Conservation (phyloP, 257 asterid species). For the Solanum etuberosum region DNA sequence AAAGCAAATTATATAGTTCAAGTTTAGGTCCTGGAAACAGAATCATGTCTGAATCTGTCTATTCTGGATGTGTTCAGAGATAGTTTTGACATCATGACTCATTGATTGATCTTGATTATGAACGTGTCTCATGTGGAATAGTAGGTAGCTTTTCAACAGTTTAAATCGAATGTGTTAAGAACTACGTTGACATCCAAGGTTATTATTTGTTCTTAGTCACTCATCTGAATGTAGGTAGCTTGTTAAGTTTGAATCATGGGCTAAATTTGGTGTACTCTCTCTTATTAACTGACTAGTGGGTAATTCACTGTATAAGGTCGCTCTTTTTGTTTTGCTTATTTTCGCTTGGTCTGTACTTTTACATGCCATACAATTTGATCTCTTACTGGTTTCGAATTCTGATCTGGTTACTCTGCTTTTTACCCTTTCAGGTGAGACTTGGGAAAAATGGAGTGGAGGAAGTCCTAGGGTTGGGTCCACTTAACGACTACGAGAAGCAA, state of each 20-base stretch:
- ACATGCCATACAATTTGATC: background rate
- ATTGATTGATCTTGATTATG: background rate
- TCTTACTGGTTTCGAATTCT: background rate
- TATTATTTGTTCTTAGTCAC: background rate
- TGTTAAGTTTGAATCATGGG: background rate
- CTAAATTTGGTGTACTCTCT: background rate
- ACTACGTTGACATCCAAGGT: background rate
- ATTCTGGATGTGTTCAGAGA: background rate
- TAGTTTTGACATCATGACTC: background rate
- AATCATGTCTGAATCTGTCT: background rate
- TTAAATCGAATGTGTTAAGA: background rate
- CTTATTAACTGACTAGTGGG: background rate
- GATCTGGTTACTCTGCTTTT: background rate
- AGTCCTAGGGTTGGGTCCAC: slow-evolving; percentile 51
- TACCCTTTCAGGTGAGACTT: slow-evolving; percentile 46
- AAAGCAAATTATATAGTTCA: background rate
- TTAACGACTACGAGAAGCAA: slow-evolving; percentile 53
- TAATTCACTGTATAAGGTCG: background rate
- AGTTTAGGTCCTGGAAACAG: background rate
- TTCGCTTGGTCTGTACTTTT: background rate
- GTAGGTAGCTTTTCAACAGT: background rate
- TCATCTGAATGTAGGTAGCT: background rate
- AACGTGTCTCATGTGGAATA: background rate
- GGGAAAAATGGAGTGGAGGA: slow-evolving; percentile 83
- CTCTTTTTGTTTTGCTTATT: background rate